phyloP scores from a whole-genome alignment of 345 rosid species.

The Eucalyptus regnans region DNA sequence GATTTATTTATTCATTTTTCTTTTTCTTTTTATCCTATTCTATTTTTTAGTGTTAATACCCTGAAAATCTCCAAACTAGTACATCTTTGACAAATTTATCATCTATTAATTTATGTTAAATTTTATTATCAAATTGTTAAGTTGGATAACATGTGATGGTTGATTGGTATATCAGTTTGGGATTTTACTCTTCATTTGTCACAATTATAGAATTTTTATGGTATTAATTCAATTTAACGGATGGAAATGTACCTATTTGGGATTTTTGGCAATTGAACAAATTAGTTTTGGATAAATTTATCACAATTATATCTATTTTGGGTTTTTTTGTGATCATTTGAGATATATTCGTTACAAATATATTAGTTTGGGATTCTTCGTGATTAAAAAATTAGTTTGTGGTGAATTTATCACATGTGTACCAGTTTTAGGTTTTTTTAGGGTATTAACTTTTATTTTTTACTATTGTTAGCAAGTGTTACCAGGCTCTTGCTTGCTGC shows the following conservation, averaged over 20 bases:
- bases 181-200: too few species aligned
- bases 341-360: fast-evolving
- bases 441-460: fast-evolving
- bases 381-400: fast-evolving
- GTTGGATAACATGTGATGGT: fast-evolving
- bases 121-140: too few species aligned
- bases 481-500: fast-evolving
- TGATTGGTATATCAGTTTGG: fast-evolving
- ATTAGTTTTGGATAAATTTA: too few species aligned
- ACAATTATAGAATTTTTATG: too few species aligned
- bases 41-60: fast-evolving
- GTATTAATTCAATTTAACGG: too few species aligned
- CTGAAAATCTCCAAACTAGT: fast-evolving
- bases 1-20: too few species aligned
- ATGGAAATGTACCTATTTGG: fast-evolving
- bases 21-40: too few species aligned
- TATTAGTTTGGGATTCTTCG: fast-evolving
- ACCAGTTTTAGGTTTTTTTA: fast-evolving
- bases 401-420: fast-evolving
- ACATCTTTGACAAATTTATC: fast-evolving
- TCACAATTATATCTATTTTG: fast-evolving
- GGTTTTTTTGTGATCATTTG: fast-evolving
- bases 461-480: fast-evolving
- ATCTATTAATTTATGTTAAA: fast-evolving
- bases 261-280: fast-evolving